Evolutionary conservation across 129 eudicot genomes (phyloP).

Genomic region (Flaveria robusta): DNA sequence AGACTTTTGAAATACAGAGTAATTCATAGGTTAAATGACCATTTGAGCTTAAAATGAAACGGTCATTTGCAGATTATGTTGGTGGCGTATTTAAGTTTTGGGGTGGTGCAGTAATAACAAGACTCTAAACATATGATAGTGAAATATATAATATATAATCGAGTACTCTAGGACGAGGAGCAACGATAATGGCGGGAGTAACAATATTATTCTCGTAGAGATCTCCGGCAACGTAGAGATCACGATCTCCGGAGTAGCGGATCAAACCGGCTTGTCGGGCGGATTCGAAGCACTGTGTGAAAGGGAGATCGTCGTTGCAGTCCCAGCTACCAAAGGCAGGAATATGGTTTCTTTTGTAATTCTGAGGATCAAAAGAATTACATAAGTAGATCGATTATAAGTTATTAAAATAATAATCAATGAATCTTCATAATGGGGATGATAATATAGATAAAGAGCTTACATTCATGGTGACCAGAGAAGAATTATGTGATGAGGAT

Average conservation of each 20-base stretch:
- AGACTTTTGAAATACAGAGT: too few relatives aligned
- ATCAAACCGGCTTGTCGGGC: conserved; percentile 62
- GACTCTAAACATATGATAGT: too few relatives aligned
- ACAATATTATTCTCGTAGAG: conserved; percentile 67
- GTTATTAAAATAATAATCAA: background rate
- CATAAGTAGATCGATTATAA: background rate
- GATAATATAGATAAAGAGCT: background rate
- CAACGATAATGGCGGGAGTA: conserved; percentile 87
- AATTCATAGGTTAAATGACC: too few relatives aligned
- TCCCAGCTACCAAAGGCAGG: conserved; percentile 96
- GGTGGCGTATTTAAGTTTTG: too few relatives aligned
- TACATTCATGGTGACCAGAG: conserved; percentile 21
- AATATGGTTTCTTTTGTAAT: conserved; percentile 53
- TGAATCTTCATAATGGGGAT: background rate
- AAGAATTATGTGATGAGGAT: conserved; percentile 12
- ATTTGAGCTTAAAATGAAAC: too few relatives aligned
- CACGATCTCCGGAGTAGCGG: conserved; percentile 65
- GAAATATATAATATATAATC: too few relatives aligned
- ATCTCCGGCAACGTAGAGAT: conserved; percentile 91
- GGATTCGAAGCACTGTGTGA: conserved; percentile 82
- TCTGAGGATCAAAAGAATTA: conserved; percentile 25
- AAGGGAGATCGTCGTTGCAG: conserved; percentile 60
- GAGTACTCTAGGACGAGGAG: conserved; percentile 65
- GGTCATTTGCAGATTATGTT: too few relatives aligned
- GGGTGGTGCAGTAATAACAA: too few relatives aligned